Base-by-base conservation (phyloP, 805 yeast genomes). In the Spathaspora girioi region DNA sequence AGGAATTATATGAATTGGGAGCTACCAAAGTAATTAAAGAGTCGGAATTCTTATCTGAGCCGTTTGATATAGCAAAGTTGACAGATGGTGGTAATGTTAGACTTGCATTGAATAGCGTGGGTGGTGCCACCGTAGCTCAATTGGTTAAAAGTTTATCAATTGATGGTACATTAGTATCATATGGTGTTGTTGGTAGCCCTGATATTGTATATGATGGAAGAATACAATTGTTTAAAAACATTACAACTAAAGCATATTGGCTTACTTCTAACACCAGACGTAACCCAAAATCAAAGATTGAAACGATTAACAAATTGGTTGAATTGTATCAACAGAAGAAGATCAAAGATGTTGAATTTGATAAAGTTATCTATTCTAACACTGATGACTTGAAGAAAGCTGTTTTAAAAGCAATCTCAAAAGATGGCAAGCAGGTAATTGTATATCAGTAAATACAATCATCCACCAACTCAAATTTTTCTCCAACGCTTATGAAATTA, bases 291-390 rank as follows among this genome's bases (percentile, higher is more conserved):
- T 73, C 76, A 32, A 87, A 87, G 64, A 73, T 75, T 41, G 70
- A 73, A 2, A 79, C 86, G n/a, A 73, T 88, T 29, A 55, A 70
- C 7, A 80, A 75, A 32, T 72, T 90, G 42, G 71, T 86, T 43
- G 71, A 80, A 45, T 69, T 86, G 57, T 86, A 84, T 66, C 72
- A 82, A 48, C 61, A 71, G 1, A 87, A 86, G n/a, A 75, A 81
- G 49, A 65, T 88, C 29, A 64, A 60, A 23, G 79, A 76, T 29
- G 78, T 81, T 7, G 78, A 82, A 0, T 69, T 65, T 49, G 60
- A 67, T n/a, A 62, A 68, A 45, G 62, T 70, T 26, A 60, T 69
- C 38, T 61, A 71, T 11, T 69, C 69, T 43, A 50, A 72, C 1
- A 78, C 71, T 47, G 78, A 70, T 2, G 73, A 77, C 48, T 65